A percentile compares a stretch with the other conserved stretches of the same genome.
Evolutionary conservation across 2,329 filamentous ascomycete genomes (phyloP).

Genomic region (Trichoderma sp.): DNA sequence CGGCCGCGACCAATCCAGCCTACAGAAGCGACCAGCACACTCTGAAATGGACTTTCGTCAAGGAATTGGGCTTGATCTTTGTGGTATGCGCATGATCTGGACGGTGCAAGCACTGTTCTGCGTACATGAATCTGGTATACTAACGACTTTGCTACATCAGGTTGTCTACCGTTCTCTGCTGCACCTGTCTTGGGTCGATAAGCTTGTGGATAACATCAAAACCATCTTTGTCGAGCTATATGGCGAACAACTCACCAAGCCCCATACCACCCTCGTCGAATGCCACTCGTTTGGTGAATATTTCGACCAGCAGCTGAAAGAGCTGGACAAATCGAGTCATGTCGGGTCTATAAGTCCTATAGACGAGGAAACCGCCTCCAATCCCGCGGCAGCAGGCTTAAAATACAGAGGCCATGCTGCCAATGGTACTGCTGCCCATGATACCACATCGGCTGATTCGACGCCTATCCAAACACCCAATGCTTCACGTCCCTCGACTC

Average conservation of each 20-base stretch:
- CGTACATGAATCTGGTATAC: conserved; percentile 15
- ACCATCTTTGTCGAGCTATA: conserved; percentile 91
- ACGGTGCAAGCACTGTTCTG: conserved; percentile 13
- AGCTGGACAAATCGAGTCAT: conserved; percentile 62
- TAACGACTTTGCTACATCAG: conserved; percentile 44
- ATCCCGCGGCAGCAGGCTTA: conserved; percentile 36
- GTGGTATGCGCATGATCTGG: conserved; percentile 55
- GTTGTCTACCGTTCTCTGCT: conserved; percentile 95
- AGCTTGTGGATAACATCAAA: conserved; percentile 90
- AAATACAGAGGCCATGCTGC: conserved; percentile 40
- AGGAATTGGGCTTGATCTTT: conserved; percentile 92
- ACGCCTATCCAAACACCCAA: conserved; percentile 70
- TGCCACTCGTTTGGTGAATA: conserved; percentile 84
- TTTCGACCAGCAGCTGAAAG: conserved; percentile 87
- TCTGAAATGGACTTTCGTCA: conserved; percentile 86
- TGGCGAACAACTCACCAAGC: conserved; percentile 78
- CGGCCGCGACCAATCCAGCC: conserved; percentile 63
- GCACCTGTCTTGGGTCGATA: conserved; percentile 95
- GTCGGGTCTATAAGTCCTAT: conserved; percentile 14
- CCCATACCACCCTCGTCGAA: conserved; percentile 73
- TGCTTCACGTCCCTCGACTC: conserved; percentile 76
- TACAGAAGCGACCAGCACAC: conserved; percentile 94
- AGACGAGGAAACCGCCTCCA: conserved; percentile 35
- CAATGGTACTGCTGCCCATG: conserved; percentile 32
- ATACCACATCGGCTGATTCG: conserved; percentile 58